Percentiles rank a stretch among this genome's conserved stretches.
Conservation (phyloP, 2,329 filamentous ascomycete genomes). For the Atkinsonella texensis region DNA sequence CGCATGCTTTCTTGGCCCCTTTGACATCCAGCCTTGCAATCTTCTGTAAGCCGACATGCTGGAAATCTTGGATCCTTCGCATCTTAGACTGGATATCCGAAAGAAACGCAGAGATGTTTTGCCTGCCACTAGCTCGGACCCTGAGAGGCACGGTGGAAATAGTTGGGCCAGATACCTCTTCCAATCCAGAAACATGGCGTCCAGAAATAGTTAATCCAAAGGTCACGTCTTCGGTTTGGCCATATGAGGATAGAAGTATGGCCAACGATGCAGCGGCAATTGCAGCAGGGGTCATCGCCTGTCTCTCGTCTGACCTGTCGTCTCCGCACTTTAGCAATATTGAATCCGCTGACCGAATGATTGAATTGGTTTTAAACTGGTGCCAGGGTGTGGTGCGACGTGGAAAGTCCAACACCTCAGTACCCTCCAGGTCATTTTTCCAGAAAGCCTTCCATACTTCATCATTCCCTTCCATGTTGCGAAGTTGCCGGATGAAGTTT, state of each 20-base stretch:
- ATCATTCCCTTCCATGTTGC: neutral
- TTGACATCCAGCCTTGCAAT: neutral
- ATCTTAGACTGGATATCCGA: neutral
- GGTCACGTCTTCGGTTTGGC: neutral
- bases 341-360: neutral
- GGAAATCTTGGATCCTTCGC: neutral
- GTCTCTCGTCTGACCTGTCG: neutral
- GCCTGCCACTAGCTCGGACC: neutral
- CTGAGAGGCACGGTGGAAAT: neutral
- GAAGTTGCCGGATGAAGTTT: neutral
- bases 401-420: neutral
- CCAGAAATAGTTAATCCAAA: neutral
- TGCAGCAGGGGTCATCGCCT: neutral
- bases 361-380: neutral
- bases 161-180: neutral
- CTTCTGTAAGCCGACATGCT: neutral
- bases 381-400: neutral
- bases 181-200: neutral
- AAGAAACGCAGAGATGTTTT: neutral
- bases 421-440: neutral
- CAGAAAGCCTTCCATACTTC: neutral
- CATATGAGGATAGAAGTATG: neutral
- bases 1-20: neutral
- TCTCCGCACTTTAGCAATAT: neutral
- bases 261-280: neutral